These are phyloP conservation scores for Isatis lusitanica DNA, from an alignment of 441 rosid genomes.

Conservation along the genomic window DNA sequence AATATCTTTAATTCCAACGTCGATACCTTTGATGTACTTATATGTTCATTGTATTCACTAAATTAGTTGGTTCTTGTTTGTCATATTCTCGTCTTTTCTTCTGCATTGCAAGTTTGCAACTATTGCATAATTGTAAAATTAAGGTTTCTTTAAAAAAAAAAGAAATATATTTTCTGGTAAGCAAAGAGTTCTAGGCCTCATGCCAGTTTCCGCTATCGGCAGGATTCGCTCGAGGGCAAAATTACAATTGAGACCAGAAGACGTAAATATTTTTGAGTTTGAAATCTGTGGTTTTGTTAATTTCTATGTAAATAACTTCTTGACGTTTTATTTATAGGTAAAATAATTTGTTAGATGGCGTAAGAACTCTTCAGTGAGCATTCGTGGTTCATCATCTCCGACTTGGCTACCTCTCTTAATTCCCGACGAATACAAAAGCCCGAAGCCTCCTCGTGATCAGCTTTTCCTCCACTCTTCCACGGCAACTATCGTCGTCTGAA, in stretches of 20 bases:
- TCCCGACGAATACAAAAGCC: not conserved
- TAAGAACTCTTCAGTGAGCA: not conserved
- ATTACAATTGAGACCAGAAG: not conserved
- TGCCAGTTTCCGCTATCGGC: too few species aligned
- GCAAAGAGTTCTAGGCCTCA: not conserved
- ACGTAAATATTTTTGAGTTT: not conserved
- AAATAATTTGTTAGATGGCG: not conserved
- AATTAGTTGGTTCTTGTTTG: not conserved
- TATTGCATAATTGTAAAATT: not conserved
- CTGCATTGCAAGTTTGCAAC: not conserved
- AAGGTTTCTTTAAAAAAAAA: too few species aligned
- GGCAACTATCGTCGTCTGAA: conserved; percentile 15
- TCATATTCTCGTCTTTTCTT: not conserved
- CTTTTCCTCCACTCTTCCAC: not conserved
- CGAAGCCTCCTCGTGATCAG: not conserved
- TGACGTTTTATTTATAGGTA: not conserved
- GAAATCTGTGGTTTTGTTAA: not conserved
- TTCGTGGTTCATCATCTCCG: not conserved
- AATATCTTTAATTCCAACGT: not conserved
- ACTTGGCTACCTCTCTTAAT: not conserved
- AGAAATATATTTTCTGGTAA: too few species aligned
- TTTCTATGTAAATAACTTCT: not conserved
- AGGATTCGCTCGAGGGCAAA: too few species aligned
- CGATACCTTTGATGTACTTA: not conserved
- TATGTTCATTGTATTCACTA: not conserved